Percentiles rank a stretch among this genome's conserved stretches.
Evolutionary conservation across 768 basidiomycete species (phyloP).

Genomic region (Naganishia vaughanmartiniae): DNA sequence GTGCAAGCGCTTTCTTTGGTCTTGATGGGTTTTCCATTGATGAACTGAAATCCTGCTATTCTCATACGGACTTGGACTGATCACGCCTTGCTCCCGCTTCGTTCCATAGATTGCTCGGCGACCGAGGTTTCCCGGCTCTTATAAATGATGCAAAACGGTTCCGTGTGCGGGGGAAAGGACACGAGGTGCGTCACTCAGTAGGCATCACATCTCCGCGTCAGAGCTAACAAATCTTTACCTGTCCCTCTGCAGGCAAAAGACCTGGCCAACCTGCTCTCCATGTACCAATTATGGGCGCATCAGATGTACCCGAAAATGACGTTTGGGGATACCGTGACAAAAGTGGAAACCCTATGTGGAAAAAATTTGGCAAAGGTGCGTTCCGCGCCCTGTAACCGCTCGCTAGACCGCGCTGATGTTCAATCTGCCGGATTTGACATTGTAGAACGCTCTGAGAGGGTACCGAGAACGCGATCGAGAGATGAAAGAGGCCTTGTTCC

Average conservation of each 20-base stretch:
- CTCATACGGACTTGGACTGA: too few species aligned
- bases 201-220: neutral
- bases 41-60: too few species aligned
- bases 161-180: constrained; percentile 80
- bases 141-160: constrained; percentile 74
- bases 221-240: neutral
- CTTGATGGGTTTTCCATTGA: too few species aligned
- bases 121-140: constrained; percentile 75
- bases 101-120: constrained; percentile 62
- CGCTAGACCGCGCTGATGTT: too few species aligned
- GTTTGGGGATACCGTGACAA: constrained; percentile 78
- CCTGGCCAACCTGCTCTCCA: constrained; percentile 70
- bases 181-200: constrained; percentile 64
- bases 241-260: constrained; percentile 64
- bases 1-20: too few species aligned
- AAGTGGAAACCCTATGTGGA: constrained; percentile 85
- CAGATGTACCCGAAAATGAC: constrained; percentile 82
- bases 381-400: too few species aligned
- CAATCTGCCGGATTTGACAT: too few species aligned
- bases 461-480: constrained; percentile 12
- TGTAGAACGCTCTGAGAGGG: constrained; percentile 24
- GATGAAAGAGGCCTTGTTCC: constrained; percentile 15
- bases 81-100: neutral
- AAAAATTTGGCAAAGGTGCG: constrained; percentile 79
- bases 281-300: constrained; percentile 95